A percentile compares a stretch with the other conserved stretches of the same genome.
Conservation (phyloP, 179 eudicot species). For the Gypsophila paniculata region DNA sequence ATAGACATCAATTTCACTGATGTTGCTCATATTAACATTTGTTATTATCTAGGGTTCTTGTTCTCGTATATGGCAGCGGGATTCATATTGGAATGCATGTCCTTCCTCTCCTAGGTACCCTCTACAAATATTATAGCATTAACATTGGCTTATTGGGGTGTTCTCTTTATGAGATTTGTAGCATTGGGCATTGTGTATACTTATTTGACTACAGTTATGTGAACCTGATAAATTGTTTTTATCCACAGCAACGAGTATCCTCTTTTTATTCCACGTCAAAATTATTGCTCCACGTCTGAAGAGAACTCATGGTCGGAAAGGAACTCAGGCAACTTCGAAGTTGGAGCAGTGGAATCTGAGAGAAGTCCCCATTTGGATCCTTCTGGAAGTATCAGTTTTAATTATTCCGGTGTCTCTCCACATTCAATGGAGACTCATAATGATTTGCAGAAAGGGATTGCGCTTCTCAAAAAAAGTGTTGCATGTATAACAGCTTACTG, state of each 20-base stretch:
- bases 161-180: background rate
- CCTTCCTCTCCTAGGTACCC: slow-evolving; percentile 90
- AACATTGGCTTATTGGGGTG: background rate
- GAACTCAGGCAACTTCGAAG: slow-evolving; percentile 85
- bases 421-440: slow-evolving; percentile 77
- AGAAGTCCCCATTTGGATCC: slow-evolving; percentile 67
- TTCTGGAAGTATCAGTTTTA: slow-evolving; percentile 70
- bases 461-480: slow-evolving; percentile 97
- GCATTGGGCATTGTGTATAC: background rate
- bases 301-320: slow-evolving; percentile 91
- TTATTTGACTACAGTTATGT: background rate
- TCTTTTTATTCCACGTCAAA: slow-evolving; percentile 87
- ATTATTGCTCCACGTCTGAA: slow-evolving; percentile 65
- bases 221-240: slow-evolving; percentile 11
- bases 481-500: slow-evolving; percentile 92
- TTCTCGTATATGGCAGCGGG: slow-evolving; percentile 98
- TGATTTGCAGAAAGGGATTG: slow-evolving; percentile 95
- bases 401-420: slow-evolving; percentile 69
- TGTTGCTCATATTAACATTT: slow-evolving; percentile 11
- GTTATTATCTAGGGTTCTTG: slow-evolving; percentile 69
- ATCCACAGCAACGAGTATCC: slow-evolving; percentile 83
- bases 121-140: background rate
- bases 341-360: slow-evolving; percentile 70
- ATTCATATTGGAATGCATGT: slow-evolving; percentile 94
- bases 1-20: background rate